Conservation (phyloP, 1,284 basidiomycete genomes). For the Peniophora sp. region DNA sequence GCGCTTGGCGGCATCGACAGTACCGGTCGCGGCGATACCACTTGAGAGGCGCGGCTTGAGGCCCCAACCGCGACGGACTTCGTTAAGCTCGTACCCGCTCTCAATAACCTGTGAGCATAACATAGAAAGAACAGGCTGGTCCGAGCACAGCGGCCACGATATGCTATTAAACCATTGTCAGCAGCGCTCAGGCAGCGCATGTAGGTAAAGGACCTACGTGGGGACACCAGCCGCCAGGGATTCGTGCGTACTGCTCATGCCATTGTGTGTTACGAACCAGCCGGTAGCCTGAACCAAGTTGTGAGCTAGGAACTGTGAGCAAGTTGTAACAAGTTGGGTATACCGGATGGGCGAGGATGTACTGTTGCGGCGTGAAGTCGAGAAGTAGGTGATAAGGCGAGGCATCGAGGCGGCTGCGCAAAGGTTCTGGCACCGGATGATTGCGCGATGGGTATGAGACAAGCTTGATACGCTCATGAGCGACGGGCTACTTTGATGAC, state of each 20-base stretch:
- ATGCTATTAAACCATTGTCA: background rate
- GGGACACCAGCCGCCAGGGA: slow-evolving; percentile 4
- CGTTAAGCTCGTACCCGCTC: slow-evolving; percentile 3
- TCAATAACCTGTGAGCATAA: slow-evolving; percentile 2
- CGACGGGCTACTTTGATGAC: too few species aligned
- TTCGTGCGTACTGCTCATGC: slow-evolving; percentile 5
- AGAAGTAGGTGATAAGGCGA: background rate
- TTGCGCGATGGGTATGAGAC: background rate
- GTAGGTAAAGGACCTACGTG: background rate
- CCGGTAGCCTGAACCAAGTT: background rate
- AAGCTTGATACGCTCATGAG: background rate
- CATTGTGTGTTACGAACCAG: slow-evolving; percentile 6
- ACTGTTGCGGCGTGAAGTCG: slow-evolving; percentile 4
- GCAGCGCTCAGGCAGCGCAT: too few species aligned
- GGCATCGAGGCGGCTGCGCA: background rate
- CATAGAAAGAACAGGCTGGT: slow-evolving; percentile 4
- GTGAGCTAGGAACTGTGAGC: too few species aligned
- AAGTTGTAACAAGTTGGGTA: too few species aligned
- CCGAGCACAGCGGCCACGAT: slow-evolving; percentile 5
- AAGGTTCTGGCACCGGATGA: background rate
- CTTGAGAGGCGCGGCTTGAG: slow-evolving; percentile 3
- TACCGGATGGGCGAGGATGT: slow-evolving; percentile 4
- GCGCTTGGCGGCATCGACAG: background rate
- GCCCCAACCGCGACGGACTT: slow-evolving; percentile 2
- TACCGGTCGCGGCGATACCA: slow-evolving; percentile 1